phyloP scores from a whole-genome alignment of 75 land plant species.

The Pinus tabuliformis region DNA sequence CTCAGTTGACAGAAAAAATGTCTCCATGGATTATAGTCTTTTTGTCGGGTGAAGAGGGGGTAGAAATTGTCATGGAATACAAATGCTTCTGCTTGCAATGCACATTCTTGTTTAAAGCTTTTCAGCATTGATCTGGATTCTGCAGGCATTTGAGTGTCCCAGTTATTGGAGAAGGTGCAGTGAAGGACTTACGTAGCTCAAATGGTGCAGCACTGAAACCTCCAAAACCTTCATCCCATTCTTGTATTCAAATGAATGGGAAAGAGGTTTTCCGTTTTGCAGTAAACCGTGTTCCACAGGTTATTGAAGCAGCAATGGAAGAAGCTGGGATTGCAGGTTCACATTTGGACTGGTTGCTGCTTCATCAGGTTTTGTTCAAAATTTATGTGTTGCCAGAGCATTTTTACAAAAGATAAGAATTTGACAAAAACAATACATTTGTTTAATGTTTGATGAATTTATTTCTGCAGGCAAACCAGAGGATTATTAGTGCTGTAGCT shows the following conservation, averaged over 20 bases:
- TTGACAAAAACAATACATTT: not conserved
- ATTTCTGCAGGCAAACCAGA: conserved; percentile 82
- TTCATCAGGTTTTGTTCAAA: conserved; percentile 74
- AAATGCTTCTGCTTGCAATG: not conserved
- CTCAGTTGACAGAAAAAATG: not conserved
- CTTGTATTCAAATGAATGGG: conserved; percentile 92
- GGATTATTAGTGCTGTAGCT: conserved; percentile 88
- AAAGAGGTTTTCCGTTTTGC: conserved; percentile 96
- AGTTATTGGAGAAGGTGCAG: conserved; percentile 26
- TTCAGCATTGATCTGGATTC: conserved; percentile 18
- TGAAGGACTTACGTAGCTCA: conserved; percentile 19
- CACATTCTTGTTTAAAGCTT: not conserved
- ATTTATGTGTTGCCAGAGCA: not conserved
- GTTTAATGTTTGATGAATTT: not conserved
- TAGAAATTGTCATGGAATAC: not conserved
- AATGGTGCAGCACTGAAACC: conserved; percentile 53
- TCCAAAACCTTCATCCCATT: conserved; percentile 51
- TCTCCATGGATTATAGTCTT: not conserved
- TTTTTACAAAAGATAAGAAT: not conserved
- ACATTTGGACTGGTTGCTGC: conserved; percentile 86
- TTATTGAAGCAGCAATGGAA: conserved; percentile 73
- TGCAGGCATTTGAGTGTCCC: conserved; percentile 70
- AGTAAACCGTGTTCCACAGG: conserved; percentile 71
- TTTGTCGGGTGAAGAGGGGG: not conserved
- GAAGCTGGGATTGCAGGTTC: conserved; percentile 72